Conservation (phyloP, 2,329 filamentous ascomycete species). For the Fusarium brachygibbosum region DNA sequence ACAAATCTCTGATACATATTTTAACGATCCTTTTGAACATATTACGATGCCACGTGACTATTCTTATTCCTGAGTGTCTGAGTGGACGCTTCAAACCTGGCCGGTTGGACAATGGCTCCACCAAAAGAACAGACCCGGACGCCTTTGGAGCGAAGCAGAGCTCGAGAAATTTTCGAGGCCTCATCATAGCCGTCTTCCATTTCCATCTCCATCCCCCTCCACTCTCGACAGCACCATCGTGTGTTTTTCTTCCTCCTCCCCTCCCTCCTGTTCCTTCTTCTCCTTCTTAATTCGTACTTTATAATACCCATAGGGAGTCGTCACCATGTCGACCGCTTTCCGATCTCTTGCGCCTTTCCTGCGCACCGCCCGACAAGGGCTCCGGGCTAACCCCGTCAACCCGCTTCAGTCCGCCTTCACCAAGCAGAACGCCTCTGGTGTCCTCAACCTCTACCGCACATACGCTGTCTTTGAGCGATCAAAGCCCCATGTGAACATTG, state of each 20-base stretch:
- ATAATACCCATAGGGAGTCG: slow-evolving; percentile 40
- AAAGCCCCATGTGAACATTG: slow-evolving; percentile 99
- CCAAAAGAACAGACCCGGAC: slow-evolving; percentile 32
- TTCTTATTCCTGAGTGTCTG: slow-evolving; percentile 28
- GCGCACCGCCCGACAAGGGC: slow-evolving; percentile 82
- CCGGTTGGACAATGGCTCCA: slow-evolving; percentile 39
- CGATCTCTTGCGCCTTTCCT: slow-evolving; percentile 83
- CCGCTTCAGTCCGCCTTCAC: slow-evolving; percentile 80
- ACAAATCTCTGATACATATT: not conserved
- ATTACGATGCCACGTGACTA: slow-evolving; percentile 44
- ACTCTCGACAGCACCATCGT: slow-evolving; percentile 40
- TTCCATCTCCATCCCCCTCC: slow-evolving; percentile 27
- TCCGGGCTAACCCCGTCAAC: slow-evolving; percentile 78
- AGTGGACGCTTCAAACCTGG: slow-evolving; percentile 40
- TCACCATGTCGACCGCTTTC: slow-evolving; percentile 84
- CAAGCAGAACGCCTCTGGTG: slow-evolving; percentile 72
- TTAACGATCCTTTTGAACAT: not conserved
- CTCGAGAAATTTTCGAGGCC: slow-evolving; percentile 57
- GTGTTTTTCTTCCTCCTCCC: slow-evolving; percentile 36
- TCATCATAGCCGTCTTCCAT: slow-evolving; percentile 43
- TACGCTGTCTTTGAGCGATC: slow-evolving; percentile 84
- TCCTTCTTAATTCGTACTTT: slow-evolving; percentile 47
- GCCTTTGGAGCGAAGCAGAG: slow-evolving; percentile 42
- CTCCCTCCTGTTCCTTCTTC: slow-evolving; percentile 35
- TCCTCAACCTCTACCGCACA: slow-evolving; percentile 74